Evolutionary conservation across 192 early-diverging fungal genomes (phyloP), one percentile per base, ranked within the genome.

Genomic region (Linnemannia schmuckeri): DNA sequence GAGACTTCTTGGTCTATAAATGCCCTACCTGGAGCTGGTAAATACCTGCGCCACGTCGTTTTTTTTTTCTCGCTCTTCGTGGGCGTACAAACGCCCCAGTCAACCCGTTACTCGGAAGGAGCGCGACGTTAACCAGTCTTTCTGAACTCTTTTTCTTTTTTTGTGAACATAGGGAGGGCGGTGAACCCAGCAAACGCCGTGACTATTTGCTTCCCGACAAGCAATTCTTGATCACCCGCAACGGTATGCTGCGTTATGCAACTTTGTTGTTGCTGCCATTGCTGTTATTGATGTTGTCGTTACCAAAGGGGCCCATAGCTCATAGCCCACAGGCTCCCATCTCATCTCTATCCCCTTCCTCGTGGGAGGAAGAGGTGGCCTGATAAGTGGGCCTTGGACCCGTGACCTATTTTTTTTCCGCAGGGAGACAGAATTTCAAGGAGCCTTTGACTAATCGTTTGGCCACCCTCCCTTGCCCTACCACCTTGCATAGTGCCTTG

Each of bases 1-100:
- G 99, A 42, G 99, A 99, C 88, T 99, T 97, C 83, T 94, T 99
- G 69, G 97, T 98, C 22, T 98, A 94, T 91, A 99, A 99, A 88
- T 99, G 99, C 85, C 98, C 98, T 18, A 99, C 99, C 18, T 99
- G 99, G 99, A 91, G 91, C 75, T 99, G 99, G 92, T 92, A 90
- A 81, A 52, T 66, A 6, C 20, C 33, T 75, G 13, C 18, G 33
- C 55, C 6, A 44, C 24, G 55, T 74, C 27, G 27, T 73, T 10
- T 38, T 44, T n/a, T n/a, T 70, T 6, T n/a, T 24, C 18, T 42
- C 27, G 44, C 10, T 47, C 38, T 24, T 17, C 27, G 6, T n/a
- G 1, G n/a, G 2, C 4, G 37, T 46, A 47, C 72, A n/a, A 37
- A 73, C 4, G 6, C 17, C 35, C 22, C 6, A 71, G 35, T 35